Evolutionary conservation across 2,329 filamentous ascomycete genomes (phyloP).

Genomic region (Dactylellina drechsleri): DNA sequence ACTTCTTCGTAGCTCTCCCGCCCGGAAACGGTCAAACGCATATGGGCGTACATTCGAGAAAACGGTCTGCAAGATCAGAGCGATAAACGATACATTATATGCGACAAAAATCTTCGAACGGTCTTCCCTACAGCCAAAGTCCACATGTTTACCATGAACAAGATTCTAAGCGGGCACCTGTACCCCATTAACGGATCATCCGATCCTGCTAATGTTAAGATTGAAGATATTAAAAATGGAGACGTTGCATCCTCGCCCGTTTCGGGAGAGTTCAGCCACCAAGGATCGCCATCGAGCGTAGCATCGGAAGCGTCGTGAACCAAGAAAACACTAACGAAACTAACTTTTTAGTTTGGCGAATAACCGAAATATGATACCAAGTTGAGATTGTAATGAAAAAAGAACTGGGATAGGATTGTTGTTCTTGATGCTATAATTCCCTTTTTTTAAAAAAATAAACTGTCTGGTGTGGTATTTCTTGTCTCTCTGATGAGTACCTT

Average conservation of each 20-base stretch:
- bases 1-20: conserved; percentile 75
- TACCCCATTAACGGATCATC: conserved; percentile 68
- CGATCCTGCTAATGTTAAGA: conserved; percentile 28
- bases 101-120: conserved; percentile 88
- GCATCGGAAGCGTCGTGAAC: conserved; percentile 43
- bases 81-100: conserved; percentile 91
- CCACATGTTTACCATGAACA: conserved; percentile 99
- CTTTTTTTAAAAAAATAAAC: no score
- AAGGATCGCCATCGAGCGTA: conserved; percentile 39
- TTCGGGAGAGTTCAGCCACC: conserved; percentile 42
- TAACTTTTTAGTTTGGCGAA: not conserved
- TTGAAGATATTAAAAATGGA: conserved; percentile 43
- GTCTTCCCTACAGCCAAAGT: conserved; percentile 87
- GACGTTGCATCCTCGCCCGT: conserved; percentile 46
- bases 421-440: no score
- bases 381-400: no score
- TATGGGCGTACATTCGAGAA: conserved; percentile 94
- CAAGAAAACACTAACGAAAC: not conserved
- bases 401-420: no score
- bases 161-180: conserved; percentile 87
- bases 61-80: conserved; percentile 87
- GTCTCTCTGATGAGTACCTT: no score
- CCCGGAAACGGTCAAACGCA: conserved; percentile 92
- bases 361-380: not conserved
- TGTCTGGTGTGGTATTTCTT: no score